Evolutionary conservation across 192 early-diverging fungal species (phyloP).

Genomic region (Coemansia sp.): DNA sequence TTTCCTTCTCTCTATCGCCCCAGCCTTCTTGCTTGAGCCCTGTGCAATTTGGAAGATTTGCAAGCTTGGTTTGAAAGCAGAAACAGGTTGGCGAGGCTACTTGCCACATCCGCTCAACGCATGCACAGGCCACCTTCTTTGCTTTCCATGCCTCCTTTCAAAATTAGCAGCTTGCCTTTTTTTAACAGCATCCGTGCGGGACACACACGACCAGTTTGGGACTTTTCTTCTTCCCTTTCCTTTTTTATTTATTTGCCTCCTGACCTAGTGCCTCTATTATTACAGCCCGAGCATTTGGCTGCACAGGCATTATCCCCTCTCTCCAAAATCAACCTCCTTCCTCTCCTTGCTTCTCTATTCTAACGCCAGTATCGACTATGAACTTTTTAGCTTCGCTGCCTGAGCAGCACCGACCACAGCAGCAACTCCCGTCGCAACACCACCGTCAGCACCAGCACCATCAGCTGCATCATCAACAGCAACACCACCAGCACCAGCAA

Average conservation of each 20-base stretch:
- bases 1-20: background rate
- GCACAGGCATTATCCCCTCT: background rate
- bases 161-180: background rate
- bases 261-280: background rate
- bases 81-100: background rate
- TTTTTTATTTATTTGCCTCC: background rate
- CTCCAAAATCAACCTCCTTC: background rate
- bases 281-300: slow-evolving; percentile 1
- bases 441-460: background rate
- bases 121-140: background rate
- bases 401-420: slow-evolving; percentile 19
- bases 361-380: slow-evolving; percentile 11
- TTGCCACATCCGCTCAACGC: slow-evolving; percentile 1
- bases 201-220: background rate
- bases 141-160: background rate
- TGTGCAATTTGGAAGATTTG: background rate
- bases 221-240: background rate
- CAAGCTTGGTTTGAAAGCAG: background rate
- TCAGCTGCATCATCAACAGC: background rate
- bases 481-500: background rate
- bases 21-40: background rate
- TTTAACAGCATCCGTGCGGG: background rate
- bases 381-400: slow-evolving; percentile 29
- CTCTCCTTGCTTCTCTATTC: background rate
- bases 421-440: slow-evolving; percentile 1